These are phyloP conservation scores for Solanum appendiculatum DNA, from an alignment of 257 asterid species.

Conservation along the genomic window DNA sequence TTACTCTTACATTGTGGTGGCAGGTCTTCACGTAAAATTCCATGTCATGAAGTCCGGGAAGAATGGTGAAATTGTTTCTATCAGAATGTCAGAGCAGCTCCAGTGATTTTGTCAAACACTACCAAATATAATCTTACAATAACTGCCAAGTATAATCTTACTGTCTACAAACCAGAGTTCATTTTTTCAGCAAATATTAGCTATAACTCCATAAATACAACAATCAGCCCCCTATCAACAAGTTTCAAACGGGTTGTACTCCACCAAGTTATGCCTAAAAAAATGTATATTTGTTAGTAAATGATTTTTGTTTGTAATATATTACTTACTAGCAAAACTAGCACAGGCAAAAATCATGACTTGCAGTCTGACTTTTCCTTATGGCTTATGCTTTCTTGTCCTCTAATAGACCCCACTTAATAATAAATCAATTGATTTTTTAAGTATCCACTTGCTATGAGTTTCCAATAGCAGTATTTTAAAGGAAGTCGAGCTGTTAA, in stretches of 20 bases:
- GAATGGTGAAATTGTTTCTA: conserved; percentile 69
- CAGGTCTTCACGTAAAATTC: conserved; percentile 74
- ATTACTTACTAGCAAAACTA: not conserved
- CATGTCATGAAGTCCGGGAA: conserved; percentile 78
- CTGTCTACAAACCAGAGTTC: not conserved
- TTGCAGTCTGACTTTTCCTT: not conserved
- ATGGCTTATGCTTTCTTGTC: not conserved
- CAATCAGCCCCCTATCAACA: not conserved
- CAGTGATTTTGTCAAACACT: not conserved
- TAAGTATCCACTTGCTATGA: not conserved
- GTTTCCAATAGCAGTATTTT: not conserved
- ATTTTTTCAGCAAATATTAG: not conserved
- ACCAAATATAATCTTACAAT: not conserved
- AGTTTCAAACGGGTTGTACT: not conserved
- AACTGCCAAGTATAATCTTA: not conserved
- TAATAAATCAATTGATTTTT: not conserved
- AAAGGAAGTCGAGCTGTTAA: not conserved
- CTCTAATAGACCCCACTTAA: not conserved
- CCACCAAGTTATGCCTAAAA: not conserved
- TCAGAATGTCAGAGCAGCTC: conserved; percentile 82
- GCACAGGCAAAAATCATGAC: not conserved
- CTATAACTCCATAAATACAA: not conserved
- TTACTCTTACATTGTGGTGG: not conserved
- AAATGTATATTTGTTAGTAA: not conserved
- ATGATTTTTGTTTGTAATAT: not conserved